phyloP scores from a whole-genome alignment of 225 moss, liverwort and hornwort genomes.

The Bryoerythrophyllum caledonicum region DNA sequence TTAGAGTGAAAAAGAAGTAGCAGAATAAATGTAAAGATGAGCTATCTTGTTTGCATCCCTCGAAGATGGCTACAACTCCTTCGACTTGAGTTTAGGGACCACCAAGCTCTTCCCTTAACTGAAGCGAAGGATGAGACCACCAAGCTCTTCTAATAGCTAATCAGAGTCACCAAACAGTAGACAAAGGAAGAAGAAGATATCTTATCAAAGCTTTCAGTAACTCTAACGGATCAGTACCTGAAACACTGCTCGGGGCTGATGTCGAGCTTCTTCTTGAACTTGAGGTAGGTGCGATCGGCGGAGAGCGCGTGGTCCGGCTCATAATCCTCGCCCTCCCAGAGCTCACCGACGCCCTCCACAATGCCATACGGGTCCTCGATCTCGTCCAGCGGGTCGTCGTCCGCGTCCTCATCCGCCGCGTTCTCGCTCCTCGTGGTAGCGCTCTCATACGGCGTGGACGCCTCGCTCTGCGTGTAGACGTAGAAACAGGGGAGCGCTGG shows the following conservation, averaged over 20 bases:
- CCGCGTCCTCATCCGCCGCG: constrained; percentile 33
- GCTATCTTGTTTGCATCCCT: too few relatives aligned
- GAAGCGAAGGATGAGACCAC: too few relatives aligned
- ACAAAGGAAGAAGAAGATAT: too few relatives aligned
- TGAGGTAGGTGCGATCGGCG: constrained; percentile 81
- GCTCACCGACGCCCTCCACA: constrained; percentile 56
- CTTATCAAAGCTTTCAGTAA: too few relatives aligned
- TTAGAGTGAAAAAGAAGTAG: too few relatives aligned
- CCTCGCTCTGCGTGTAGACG: constrained; percentile 76
- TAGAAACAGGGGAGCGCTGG: constrained; percentile 88
- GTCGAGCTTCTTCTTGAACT: constrained; percentile 89
- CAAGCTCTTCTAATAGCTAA: too few relatives aligned
- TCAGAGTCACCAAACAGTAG: too few relatives aligned
- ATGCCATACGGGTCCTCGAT: constrained; percentile 54
- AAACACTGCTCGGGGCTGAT: constrained; percentile 81
- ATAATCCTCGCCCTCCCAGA: constrained; percentile 88
- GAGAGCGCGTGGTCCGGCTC: constrained; percentile 72
- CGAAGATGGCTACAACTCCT: too few relatives aligned
- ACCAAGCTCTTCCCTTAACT: too few relatives aligned
- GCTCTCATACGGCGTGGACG: constrained; percentile 48
- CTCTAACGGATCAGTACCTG: constrained; percentile 32
- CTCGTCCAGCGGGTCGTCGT: constrained; percentile 39
- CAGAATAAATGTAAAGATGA: too few relatives aligned
- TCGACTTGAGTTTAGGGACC: too few relatives aligned
- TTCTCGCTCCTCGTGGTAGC: constrained; percentile 41